Base-by-base conservation (phyloP, 495 filamentous ascomycete species). In the Aspergillus cristatus region DNA sequence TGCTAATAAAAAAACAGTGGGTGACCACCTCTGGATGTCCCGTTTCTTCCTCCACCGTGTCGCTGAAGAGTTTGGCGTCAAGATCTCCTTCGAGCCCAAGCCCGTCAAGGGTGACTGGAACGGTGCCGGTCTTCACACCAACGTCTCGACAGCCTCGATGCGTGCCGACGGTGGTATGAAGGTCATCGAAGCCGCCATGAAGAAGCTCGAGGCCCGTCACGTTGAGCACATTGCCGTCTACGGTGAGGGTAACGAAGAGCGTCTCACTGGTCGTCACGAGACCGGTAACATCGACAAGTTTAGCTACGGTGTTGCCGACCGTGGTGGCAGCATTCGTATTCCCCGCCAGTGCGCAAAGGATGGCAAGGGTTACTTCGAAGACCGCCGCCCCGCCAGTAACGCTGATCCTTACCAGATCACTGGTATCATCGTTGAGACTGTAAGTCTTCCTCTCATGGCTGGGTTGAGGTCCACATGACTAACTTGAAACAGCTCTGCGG, bases 51-150 rank as follows among this genome's bases (percentile, higher is more conserved):
- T 96, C 47, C 78, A 88, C 80, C 87, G 91, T 47, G 85, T 97
- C 44, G 84, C 93, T 42, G 91, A 98, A 61, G 91, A 96, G 57
- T 96, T 95, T 56, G 91, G 91, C 62, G 86, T 81, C 65, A 86
- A 87, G 75, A 86, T 97, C 46, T 93, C 91, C 33, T 86, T 97
- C 67, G 76, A 87, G 57, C 91, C 91, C 59, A 98, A 98, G 82
- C 91, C 91, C 50, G 94, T 98, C 63, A 85, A 88, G 45, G 91
- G 91, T 59, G 88, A 97, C 71, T 98, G 91, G 91, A 98, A 98
- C 78, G 93, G 91, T 60, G 89, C 91, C 43, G 91, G 91, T 71
- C 86, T 98, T 29, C 91, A 98, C 79, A 82, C 71, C 81, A 89
- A 96, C 74, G 88, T 94, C 58, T 93, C 85, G 28, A 86, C 84